Conservation (phyloP, 2,329 filamentous ascomycete species). For the Stachybotrys elegans region DNA sequence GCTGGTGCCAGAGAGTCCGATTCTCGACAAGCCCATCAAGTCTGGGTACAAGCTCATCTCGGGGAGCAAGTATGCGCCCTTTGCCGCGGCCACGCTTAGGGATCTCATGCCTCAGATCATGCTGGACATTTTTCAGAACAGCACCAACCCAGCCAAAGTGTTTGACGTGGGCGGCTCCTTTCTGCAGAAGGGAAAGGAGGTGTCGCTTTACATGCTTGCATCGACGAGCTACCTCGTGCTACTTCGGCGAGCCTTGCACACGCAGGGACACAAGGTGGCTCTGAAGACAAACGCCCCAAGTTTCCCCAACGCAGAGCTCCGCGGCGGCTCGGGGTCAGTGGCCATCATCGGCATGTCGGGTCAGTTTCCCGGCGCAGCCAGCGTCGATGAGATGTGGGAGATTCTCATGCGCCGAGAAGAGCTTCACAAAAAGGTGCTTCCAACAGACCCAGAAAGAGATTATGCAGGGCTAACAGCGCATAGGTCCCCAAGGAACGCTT, state of each 20-base stretch:
- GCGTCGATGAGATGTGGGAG: constrained; percentile 28
- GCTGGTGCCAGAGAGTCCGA: not conserved
- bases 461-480: too few relatives aligned
- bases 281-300: not conserved
- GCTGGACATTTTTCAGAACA: not conserved
- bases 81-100: not conserved
- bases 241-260: not conserved
- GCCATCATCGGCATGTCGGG: constrained; percentile 35
- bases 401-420: constrained; percentile 8
- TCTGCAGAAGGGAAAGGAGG: not conserved
- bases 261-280: not conserved
- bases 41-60: not conserved
- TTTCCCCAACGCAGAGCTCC: not conserved
- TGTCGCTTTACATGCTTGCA: not conserved
- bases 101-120: not conserved
- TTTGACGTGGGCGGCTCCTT: not conserved
- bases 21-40: not conserved
- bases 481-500: constrained; percentile 4
- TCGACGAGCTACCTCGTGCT: not conserved
- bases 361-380: constrained; percentile 27
- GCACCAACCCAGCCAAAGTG: not conserved
- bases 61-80: not conserved
- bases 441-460: too few relatives aligned
- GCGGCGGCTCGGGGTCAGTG: not conserved
- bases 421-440: too few relatives aligned